Evolutionary conservation across 805 yeast genomes (phyloP).

Genomic region (Ogataea siamensis): DNA sequence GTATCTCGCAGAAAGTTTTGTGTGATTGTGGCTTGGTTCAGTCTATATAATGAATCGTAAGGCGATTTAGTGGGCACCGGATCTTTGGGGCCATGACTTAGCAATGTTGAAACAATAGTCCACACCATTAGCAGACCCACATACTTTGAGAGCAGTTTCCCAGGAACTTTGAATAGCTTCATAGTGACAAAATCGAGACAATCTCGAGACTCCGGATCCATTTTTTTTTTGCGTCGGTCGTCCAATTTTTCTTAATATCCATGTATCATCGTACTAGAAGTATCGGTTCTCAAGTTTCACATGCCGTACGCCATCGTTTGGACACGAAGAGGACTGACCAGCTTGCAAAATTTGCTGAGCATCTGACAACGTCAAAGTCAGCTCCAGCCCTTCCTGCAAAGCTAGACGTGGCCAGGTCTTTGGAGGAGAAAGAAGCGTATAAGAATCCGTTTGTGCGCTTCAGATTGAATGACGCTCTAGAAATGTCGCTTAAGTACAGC

Average conservation of each 20-base stretch:
- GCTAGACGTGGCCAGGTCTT: conserved; percentile 5
- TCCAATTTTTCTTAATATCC: conserved; percentile 4
- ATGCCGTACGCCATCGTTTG: too few relatives aligned
- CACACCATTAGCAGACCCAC: conserved; percentile 7
- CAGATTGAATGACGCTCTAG: conserved; percentile 15
- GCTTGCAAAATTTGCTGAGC: conserved; percentile 1
- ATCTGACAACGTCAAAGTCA: neutral
- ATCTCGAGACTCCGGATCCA: neutral
- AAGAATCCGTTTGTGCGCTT: conserved; percentile 19
- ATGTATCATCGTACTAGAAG: conserved; percentile 2
- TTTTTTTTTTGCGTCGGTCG: conserved; percentile 8
- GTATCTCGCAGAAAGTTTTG: conserved; percentile 20
- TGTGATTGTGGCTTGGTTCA: conserved; percentile 24
- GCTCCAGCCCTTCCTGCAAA: conserved; percentile 12
- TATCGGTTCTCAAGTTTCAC: too few relatives aligned
- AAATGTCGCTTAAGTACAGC: conserved; percentile 10
- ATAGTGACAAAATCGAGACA: neutral
- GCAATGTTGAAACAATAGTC: too few relatives aligned
- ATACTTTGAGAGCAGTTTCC: conserved; percentile 10
- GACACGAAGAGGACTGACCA: conserved; percentile 1
- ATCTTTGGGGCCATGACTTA: too few relatives aligned
- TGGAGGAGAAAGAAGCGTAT: conserved; percentile 18
- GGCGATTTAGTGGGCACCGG: too few relatives aligned
- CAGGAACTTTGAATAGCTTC: conserved; percentile 6
- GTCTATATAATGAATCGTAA: conserved; percentile 15